Percentiles rank a stretch among this genome's conserved stretches.
Conservation (phyloP, 2,329 filamentous ascomycete genomes). For the Pyrenochaeta sp. region DNA sequence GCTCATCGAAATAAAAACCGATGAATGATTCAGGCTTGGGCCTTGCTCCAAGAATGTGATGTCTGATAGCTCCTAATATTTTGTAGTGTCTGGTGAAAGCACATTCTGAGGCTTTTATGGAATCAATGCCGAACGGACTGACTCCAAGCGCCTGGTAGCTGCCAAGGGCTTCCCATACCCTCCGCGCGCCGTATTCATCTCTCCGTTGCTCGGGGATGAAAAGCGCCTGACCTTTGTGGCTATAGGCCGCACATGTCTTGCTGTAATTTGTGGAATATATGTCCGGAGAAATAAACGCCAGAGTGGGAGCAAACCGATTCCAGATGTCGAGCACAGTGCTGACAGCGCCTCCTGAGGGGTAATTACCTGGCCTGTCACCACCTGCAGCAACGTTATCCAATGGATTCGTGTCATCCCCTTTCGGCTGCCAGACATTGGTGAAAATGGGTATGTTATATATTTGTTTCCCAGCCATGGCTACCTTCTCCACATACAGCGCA, state of each 20-base stretch:
- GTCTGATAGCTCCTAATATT: constrained; percentile 49
- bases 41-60: neutral
- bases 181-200: constrained; percentile 47
- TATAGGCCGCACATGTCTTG: constrained; percentile 51
- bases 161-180: constrained; percentile 11
- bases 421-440: constrained; percentile 56
- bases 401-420: constrained; percentile 43
- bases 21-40: constrained; percentile 12
- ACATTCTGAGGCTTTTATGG: constrained; percentile 41
- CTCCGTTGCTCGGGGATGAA: constrained; percentile 62
- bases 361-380: constrained; percentile 51
- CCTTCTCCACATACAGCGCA: constrained; percentile 48
- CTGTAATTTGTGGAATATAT: constrained; percentile 58
- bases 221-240: constrained; percentile 52
- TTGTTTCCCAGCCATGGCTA: constrained; percentile 49
- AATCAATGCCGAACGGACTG: constrained; percentile 46
- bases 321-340: constrained; percentile 56
- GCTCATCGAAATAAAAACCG: constrained; percentile 53
- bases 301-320: constrained; percentile 46
- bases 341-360: constrained; percentile 56
- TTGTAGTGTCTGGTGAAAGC: constrained; percentile 33
- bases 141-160: constrained; percentile 6
- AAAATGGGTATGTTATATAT: constrained; percentile 52
- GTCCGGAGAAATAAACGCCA: constrained; percentile 58
- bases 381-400: constrained; percentile 47